Evolutionary conservation across 306 rosid genomes (phyloP), one percentile per base, ranked within the genome.

Genomic region (Sophora flavescens): DNA sequence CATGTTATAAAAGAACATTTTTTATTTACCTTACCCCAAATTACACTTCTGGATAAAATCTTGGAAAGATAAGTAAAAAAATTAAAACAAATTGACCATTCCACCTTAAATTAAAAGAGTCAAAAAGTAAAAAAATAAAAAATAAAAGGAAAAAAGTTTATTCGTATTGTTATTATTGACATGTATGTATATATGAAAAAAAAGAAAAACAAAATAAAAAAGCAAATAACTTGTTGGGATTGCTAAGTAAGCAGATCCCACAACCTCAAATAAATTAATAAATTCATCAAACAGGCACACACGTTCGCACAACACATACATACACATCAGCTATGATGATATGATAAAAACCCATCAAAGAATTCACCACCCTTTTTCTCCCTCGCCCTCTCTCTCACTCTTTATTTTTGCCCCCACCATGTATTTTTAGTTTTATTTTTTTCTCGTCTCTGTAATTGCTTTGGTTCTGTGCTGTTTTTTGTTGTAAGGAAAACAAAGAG

Each of bases 201-300:
- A 18, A 5, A 70, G 22, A 52, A 4, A 47, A 17, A 75, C 1
- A 69, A 35, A 4, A 48, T n/a, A 76, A 50, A 39, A 51, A 52
- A 6, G 39, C 1, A 80, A 80, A 53, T 52, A 81, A 47, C 14
- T 74, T 81, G 73, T 89, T 82, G 88, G 85, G 89, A 88, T 91
- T 89, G 93, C 82, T 86, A 87, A 84, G 90, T 86, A 85, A 84
- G 90, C 87, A 85, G 93, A 87, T 91, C 93, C 96, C 93, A 91
- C 84, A 44, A 22, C 86, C 87, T 77, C n/a, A 44, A 88, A 86
- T 78, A 88, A 90, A 87, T 78, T 80, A 88, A 78, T 87, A 85
- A 86, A 84, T 86, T 92, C 91, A 89, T 87, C 93, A 80, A 58
- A 80, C 81, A 80, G 51, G 75, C 78, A 50, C 83, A 62, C 84